Evolutionary conservation across 441 rosid species (phyloP), one percentile per base, ranked within the genome.

Genomic region (Biscutella laevigata): DNA sequence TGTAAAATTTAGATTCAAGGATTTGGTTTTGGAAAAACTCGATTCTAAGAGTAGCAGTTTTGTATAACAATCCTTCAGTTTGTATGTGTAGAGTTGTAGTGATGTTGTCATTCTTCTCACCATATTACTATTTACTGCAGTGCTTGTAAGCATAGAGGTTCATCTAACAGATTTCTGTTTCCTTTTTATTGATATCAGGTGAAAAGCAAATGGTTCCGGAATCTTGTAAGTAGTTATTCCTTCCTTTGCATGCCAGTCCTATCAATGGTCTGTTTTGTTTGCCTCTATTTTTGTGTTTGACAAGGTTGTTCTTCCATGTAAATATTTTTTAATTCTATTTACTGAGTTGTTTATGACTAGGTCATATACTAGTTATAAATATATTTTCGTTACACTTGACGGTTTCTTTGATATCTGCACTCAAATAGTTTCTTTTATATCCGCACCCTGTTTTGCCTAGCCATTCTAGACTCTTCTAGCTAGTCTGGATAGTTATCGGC

Each of bases 171-270:
- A 11, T 55, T 54, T 44, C 25, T 49, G 64, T 47, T 48, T 53
- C 27, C 50, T 61, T 60, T 32, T 41, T 32, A 35, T 40, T 73
- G 44, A 48, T 74, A 61, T 38, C 95, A 88, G 96, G 83, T 73
- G 26, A 79, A 73, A 37, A 74, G 69, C 72, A 83, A 53, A 63
- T 88, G 96, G 96, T 85, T 83, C 49, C 68, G 39, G 32, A 69
- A 56, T 61, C 80, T 61, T 55, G 96, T 85, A 71, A 85, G 96
- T 81, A 40, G 21, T 37, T 42, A 16, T 50, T 19, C 20, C 42
- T 53, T 62, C 36, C 19, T 27, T 53, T 20, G 6, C 49, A 26
- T 20, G 12, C 44, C 20, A 38, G 45, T 38, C 58, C 38, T 59
- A 15, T 11, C 24, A 40, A 24, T 40, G 28, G 10, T 55, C 12